phyloP scores from a whole-genome alignment of 2,329 filamentous ascomycete genomes.

The Ophiostoma australiae region DNA sequence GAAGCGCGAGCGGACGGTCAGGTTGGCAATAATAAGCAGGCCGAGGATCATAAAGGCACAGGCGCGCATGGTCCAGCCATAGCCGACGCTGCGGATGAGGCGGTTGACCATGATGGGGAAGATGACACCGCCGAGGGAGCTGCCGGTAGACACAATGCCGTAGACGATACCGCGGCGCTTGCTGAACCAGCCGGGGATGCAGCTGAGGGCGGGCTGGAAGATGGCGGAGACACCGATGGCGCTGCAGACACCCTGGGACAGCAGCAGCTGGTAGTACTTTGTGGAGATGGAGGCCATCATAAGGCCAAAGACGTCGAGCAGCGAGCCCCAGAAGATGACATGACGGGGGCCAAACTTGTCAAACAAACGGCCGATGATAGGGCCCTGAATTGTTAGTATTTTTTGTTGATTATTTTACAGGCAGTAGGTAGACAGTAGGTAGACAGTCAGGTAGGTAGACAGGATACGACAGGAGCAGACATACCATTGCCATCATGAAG shows the following conservation, averaged over 20 bases:
- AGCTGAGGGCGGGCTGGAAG: constrained; percentile 29
- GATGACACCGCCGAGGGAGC: constrained; percentile 32
- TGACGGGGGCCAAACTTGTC: constrained; percentile 52
- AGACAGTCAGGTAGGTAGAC: too few species aligned
- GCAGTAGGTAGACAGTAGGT: too few species aligned
- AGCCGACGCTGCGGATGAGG: constrained; percentile 31
- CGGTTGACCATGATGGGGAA: constrained; percentile 33
- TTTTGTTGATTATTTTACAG: not conserved
- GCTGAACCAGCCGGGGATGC: constrained; percentile 29
- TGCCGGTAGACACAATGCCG: constrained; percentile 30
- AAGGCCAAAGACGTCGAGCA: constrained; percentile 51
- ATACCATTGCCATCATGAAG: constrained; percentile 44
- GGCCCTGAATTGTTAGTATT: constrained; percentile 34
- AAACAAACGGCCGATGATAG: constrained; percentile 55
- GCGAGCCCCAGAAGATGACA: constrained; percentile 45
- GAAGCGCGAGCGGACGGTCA: constrained; percentile 29
- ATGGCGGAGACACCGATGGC: constrained; percentile 28
- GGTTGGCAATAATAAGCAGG: constrained; percentile 30
- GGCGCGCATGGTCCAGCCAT: constrained; percentile 33
- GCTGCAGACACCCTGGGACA: constrained; percentile 30
- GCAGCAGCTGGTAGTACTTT: constrained; percentile 34
- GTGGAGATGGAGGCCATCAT: constrained; percentile 52
- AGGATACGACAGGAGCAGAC: constrained; percentile 27
- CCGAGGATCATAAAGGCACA: constrained; percentile 32
- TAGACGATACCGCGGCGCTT: constrained; percentile 30